phyloP scores from a whole-genome alignment of 2,329 filamentous ascomycete species.

The Pleomassaria siparia region DNA sequence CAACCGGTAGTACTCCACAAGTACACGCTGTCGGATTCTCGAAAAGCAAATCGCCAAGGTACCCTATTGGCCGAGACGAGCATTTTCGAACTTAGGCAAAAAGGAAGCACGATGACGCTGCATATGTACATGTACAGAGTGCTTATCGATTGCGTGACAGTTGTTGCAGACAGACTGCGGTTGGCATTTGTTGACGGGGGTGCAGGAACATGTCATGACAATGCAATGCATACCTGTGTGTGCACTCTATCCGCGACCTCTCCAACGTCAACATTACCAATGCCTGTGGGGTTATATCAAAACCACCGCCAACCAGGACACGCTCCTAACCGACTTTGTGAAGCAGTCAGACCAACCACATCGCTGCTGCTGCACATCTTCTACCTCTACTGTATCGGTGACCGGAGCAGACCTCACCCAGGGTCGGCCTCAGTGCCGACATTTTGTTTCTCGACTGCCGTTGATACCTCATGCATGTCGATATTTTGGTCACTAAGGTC shows the following conservation, averaged over 20 bases:
- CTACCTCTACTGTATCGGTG: not conserved
- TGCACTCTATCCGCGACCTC: not conserved
- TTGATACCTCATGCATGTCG: not conserved
- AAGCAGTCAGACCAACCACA: not conserved
- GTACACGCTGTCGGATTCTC: not conserved
- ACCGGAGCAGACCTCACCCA: not conserved
- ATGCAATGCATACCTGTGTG: not conserved
- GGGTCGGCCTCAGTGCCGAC: not conserved
- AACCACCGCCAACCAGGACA: not conserved
- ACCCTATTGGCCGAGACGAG: not conserved
- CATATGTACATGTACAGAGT: not conserved
- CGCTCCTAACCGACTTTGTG: not conserved
- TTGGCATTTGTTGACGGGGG: not conserved
- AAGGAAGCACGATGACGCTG: conserved; percentile 1
- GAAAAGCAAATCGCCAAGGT: too few species aligned
- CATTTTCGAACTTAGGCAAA: not conserved
- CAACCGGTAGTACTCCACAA: conserved; percentile 36
- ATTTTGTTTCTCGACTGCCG: not conserved
- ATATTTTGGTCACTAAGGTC: not conserved
- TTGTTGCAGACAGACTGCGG: too few species aligned
- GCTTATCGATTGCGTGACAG: not conserved
- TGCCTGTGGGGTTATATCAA: not conserved
- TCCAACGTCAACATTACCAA: not conserved
- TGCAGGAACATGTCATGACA: not conserved
- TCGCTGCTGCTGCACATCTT: too few species aligned